A percentile compares a stretch with the other conserved stretches of the same genome.
phyloP scores from a whole-genome alignment of 116 monocot genomes.

The Iris pallida region DNA sequence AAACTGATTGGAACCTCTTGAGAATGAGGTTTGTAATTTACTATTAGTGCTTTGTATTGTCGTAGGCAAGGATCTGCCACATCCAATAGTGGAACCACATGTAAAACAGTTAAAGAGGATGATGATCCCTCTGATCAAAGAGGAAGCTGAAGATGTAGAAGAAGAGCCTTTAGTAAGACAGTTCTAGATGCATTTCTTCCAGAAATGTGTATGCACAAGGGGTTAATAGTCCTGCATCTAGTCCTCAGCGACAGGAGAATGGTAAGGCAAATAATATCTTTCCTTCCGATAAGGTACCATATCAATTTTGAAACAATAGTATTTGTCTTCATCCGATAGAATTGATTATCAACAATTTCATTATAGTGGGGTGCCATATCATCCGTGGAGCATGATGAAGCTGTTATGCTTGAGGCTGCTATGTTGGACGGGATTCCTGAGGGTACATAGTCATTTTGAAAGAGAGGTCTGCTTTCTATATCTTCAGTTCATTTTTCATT shows the following conservation, averaged over 20 bases:
- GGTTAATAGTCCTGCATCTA: slow-evolving; percentile 36
- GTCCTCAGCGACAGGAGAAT: slow-evolving; percentile 27
- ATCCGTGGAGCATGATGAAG: slow-evolving; percentile 94
- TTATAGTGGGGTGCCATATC: slow-evolving; percentile 99
- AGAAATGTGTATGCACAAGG: slow-evolving; percentile 26
- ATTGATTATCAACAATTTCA: slow-evolving; percentile 8
- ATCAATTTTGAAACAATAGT: too few relatives aligned
- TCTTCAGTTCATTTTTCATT: too few relatives aligned
- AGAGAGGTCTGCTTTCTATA: not conserved
- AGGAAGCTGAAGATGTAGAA: slow-evolving; percentile 65
- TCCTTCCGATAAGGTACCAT: slow-evolving; percentile 53
- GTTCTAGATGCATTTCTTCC: slow-evolving; percentile 22
- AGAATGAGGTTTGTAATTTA: too few relatives aligned
- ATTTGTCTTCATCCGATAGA: too few relatives aligned
- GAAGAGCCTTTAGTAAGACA: slow-evolving; percentile 50
- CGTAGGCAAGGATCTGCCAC: slow-evolving; percentile 51
- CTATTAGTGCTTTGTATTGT: too few relatives aligned
- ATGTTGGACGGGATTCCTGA: slow-evolving; percentile 96
- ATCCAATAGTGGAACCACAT: slow-evolving; percentile 27
- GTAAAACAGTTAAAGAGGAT: slow-evolving; percentile 16
- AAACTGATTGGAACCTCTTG: too few relatives aligned
- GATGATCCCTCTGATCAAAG: slow-evolving; percentile 29
- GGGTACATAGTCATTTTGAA: too few relatives aligned
- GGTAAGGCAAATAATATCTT: slow-evolving; percentile 24
- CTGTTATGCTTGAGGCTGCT: slow-evolving; percentile 97